Percentiles rank a stretch among this genome's conserved stretches.
phyloP scores from a whole-genome alignment of 192 early-diverging fungal species.

The Neocallimastix lanati region DNA sequence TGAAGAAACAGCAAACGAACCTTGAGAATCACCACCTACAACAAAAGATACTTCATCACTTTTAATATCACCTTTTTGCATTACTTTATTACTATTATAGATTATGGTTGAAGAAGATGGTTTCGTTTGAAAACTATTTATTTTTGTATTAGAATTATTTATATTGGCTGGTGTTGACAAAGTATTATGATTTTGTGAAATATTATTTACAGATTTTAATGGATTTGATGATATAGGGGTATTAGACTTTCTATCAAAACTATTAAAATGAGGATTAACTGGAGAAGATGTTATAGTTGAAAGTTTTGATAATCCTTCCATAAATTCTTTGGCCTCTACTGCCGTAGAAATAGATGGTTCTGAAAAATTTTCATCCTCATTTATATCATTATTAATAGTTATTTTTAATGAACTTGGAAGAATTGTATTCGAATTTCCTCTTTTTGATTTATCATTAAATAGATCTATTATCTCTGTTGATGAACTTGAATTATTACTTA shows the following conservation, averaged over 20 bases:
- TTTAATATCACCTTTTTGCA: neutral
- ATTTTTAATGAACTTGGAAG: neutral
- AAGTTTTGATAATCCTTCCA: neutral
- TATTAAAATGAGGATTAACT: neutral
- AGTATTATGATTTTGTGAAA: too few species aligned
- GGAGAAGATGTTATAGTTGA: neutral
- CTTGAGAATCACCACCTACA: neutral
- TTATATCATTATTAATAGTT: neutral
- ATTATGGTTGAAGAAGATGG: too few species aligned
- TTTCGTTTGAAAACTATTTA: neutral
- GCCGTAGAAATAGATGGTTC: neutral
- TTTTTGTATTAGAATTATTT: neutral
- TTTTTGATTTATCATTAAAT: neutral
- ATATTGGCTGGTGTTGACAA: neutral
- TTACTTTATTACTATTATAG: neutral
- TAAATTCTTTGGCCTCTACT: neutral
- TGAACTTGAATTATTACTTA: neutral
- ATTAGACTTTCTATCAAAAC: neutral
- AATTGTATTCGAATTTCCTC: neutral
- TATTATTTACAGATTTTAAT: neutral
- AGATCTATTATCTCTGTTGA: neutral
- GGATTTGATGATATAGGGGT: neutral
- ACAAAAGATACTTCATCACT: neutral
- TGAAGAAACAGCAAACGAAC: neutral
- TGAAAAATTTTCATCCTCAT: neutral